A percentile compares a stretch with the other conserved stretches of the same genome.
Conservation (phyloP, 768 basidiomycete species). For the Amanita inopinata region DNA sequence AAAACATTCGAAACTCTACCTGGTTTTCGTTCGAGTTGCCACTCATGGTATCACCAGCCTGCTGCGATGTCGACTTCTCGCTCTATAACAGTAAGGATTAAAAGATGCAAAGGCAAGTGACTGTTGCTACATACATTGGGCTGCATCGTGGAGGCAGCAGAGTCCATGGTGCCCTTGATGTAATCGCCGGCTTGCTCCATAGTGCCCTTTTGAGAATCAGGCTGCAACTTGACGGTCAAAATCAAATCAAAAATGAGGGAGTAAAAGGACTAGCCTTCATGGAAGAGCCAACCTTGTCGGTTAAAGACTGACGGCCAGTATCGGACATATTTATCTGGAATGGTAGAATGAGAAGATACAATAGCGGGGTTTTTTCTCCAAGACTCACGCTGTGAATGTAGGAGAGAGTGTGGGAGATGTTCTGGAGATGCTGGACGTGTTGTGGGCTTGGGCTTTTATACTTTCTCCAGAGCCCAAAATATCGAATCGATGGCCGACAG, state of each 20-base stretch:
- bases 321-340: conserved; percentile 37
- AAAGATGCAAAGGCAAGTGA: background rate
- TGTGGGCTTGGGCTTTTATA: no score
- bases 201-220: conserved; percentile 49
- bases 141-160: conserved; percentile 35
- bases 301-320: conserved; percentile 44
- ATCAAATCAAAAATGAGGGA: no score
- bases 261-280: conserved; percentile 30
- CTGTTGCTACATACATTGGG: conserved; percentile 31
- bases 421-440: no score
- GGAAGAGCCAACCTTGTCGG: conserved; percentile 43
- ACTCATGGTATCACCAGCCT: conserved; percentile 35
- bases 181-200: conserved; percentile 41
- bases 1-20: conserved; percentile 15
- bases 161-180: conserved; percentile 38
- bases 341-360: background rate
- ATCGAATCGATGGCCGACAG: background rate
- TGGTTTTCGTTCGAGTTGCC: conserved; percentile 39
- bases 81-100: conserved; percentile 20
- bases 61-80: conserved; percentile 44
- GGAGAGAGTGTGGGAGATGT: no score
- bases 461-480: background rate
- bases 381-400: no score
- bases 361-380: background rate
- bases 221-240: conserved; percentile 23